A percentile compares a stretch with the other conserved stretches of the same genome.
phyloP scores from a whole-genome alignment of 1,284 basidiomycete genomes.

The Cutaneotrichosporon cyanovorans region DNA sequence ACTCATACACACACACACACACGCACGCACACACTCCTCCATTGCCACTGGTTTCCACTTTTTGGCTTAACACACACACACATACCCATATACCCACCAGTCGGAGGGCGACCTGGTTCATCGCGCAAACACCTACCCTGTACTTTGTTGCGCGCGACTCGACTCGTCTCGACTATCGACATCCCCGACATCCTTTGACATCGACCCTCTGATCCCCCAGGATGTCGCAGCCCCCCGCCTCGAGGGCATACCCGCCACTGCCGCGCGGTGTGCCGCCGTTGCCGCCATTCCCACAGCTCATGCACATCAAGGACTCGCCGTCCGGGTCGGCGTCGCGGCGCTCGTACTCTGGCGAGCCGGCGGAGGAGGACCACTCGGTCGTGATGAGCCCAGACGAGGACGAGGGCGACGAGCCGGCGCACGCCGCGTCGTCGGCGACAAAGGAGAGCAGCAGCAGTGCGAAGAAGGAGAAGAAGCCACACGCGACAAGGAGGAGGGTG shows the following conservation, averaged over 20 bases:
- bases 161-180: too few relatives aligned
- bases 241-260: slow-evolving; percentile 25
- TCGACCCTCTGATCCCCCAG: too few relatives aligned
- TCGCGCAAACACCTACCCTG: too few relatives aligned
- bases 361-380: slow-evolving; percentile 9
- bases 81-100: too few relatives aligned
- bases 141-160: too few relatives aligned
- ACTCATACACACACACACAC: too few relatives aligned
- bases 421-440: too few relatives aligned
- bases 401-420: slow-evolving; percentile 11
- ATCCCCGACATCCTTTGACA: too few relatives aligned
- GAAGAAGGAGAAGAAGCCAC: slow-evolving; percentile 35
- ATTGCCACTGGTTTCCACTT: too few relatives aligned
- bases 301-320: slow-evolving; percentile 26
- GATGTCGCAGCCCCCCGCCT: slow-evolving; percentile 29
- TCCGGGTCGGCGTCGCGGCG: slow-evolving; percentile 1
- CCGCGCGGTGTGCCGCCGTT: slow-evolving; percentile 23
- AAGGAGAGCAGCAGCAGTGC: slow-evolving; percentile 15
- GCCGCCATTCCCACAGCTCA: slow-evolving; percentile 35
- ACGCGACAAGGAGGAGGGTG: slow-evolving; percentile 39
- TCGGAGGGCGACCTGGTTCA: too few relatives aligned
- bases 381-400: slow-evolving; percentile 22
- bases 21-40: too few relatives aligned
- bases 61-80: too few relatives aligned
- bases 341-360: slow-evolving; percentile 8